These are phyloP conservation scores for Tuber aestivum DNA, from an alignment of 495 filamentous ascomycete species.

Conservation along the genomic window DNA sequence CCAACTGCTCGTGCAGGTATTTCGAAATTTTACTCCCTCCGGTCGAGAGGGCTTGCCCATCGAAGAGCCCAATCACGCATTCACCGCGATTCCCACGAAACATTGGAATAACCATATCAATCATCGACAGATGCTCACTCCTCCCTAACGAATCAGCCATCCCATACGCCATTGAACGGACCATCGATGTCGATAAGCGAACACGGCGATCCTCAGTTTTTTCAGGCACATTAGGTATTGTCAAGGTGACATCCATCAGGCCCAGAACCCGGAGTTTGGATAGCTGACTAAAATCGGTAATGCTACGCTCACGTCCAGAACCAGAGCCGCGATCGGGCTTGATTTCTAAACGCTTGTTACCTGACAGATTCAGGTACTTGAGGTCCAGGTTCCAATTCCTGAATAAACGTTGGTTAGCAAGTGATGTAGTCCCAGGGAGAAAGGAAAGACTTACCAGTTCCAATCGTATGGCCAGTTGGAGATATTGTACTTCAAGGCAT, in stretches of 20 bases:
- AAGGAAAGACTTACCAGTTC: conserved; percentile 66
- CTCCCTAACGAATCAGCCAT: conserved; percentile 96
- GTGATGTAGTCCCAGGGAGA: not conserved
- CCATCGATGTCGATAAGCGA: conserved; percentile 85
- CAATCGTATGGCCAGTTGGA: conserved; percentile 99
- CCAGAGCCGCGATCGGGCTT: conserved; percentile 63
- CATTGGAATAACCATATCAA: conserved; percentile 91
- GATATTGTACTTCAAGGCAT: conserved; percentile 97
- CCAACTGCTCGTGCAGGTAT: conserved; percentile 91
- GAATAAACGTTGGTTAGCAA: conserved; percentile 8
- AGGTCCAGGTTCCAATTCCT: conserved; percentile 87
- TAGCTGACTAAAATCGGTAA: conserved; percentile 86
- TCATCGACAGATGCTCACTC: conserved; percentile 92
- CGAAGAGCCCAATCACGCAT: conserved; percentile 87
- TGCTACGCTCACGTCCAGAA: conserved; percentile 58
- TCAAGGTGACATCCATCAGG: conserved; percentile 96
- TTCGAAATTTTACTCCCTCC: conserved; percentile 94
- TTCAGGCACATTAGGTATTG: conserved; percentile 85
- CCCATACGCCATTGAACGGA: conserved; percentile 82
- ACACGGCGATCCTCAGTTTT: conserved; percentile 93
- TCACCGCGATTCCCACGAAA: conserved; percentile 89
- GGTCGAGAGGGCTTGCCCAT: conserved; percentile 75
- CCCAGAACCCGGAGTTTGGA: conserved; percentile 82
- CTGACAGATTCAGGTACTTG: conserved; percentile 91
- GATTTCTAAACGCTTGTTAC: conserved; percentile 95